Conservation (phyloP, 2,329 filamentous ascomycete genomes). For the Nemania diffusa region DNA sequence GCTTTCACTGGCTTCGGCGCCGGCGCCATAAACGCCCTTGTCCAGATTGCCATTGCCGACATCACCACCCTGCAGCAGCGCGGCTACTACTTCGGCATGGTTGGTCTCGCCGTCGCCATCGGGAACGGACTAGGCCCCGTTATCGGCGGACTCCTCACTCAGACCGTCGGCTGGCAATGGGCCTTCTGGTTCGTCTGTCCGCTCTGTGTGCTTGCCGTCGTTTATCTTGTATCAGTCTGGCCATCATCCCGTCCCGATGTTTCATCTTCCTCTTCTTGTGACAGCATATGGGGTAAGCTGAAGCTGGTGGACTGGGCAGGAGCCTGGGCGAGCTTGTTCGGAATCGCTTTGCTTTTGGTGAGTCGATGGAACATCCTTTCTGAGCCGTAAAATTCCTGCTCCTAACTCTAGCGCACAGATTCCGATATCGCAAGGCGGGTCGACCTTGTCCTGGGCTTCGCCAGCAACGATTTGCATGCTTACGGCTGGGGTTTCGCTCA, state of each 20-base stretch:
- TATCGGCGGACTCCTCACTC: slow-evolving; percentile 9
- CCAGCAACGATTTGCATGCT: slow-evolving; percentile 12
- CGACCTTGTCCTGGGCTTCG: slow-evolving; percentile 11
- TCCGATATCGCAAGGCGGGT: slow-evolving; percentile 19
- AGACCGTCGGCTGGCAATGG: slow-evolving; percentile 13
- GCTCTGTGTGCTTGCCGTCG: slow-evolving; percentile 13
- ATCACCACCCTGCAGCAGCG: slow-evolving; percentile 20
- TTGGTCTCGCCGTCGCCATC: slow-evolving; percentile 12
- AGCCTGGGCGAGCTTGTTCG: slow-evolving; percentile 15
- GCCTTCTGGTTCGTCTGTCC: slow-evolving; percentile 20
- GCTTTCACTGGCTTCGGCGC: slow-evolving; percentile 21
- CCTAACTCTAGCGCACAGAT: slow-evolving; percentile 11
- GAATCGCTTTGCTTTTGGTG: slow-evolving; percentile 16
- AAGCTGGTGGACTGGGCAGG: slow-evolving; percentile 24
- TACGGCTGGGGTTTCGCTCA: background rate
- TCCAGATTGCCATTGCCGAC: slow-evolving; percentile 17
- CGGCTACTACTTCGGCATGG: slow-evolving; percentile 22
- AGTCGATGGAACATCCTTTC: background rate
- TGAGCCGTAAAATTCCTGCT: background rate
- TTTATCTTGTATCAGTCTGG: slow-evolving; percentile 19
- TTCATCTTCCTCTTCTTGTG: background rate
- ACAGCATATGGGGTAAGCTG: slow-evolving; percentile 16
- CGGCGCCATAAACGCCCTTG: slow-evolving; percentile 18
- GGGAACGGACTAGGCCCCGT: slow-evolving; percentile 23
- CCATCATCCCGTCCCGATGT: background rate